Evolutionary conservation across 225 moss, liverwort and hornwort genomes (phyloP).

Genomic region (Thuidium tamariscinum): DNA sequence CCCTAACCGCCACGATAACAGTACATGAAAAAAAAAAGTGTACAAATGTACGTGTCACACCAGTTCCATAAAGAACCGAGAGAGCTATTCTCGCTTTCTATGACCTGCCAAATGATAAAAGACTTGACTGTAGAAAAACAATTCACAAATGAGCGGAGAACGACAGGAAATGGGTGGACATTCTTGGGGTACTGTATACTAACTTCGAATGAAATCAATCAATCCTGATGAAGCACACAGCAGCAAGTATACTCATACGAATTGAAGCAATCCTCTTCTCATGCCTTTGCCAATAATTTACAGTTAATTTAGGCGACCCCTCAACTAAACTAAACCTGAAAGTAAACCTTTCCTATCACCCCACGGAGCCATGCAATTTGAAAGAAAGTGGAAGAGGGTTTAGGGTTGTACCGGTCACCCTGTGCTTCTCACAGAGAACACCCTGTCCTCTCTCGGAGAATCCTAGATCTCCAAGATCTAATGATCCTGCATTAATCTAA

Average conservation of each 20-base stretch:
- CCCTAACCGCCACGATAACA: neutral
- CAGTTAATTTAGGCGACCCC: slow-evolving; percentile 1
- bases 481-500: neutral
- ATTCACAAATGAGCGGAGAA: neutral
- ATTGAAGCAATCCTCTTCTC: neutral
- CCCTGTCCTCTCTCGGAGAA: neutral
- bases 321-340: neutral
- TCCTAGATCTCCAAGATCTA: neutral
- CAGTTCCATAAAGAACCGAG: neutral
- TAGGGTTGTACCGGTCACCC: neutral
- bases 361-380: neutral
- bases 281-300: slow-evolving; percentile 13
- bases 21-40: neutral
- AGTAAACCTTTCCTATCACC: neutral
- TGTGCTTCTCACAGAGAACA: neutral
- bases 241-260: neutral
- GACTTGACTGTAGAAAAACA: neutral
- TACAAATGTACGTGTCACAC: neutral
- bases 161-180: neutral
- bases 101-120: neutral
- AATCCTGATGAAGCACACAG: neutral
- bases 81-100: neutral
- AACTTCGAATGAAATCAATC: neutral
- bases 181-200: neutral
- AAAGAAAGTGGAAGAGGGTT: neutral